Base-by-base conservation (phyloP, 75 land plant species). In the Pinus albicaulis region DNA sequence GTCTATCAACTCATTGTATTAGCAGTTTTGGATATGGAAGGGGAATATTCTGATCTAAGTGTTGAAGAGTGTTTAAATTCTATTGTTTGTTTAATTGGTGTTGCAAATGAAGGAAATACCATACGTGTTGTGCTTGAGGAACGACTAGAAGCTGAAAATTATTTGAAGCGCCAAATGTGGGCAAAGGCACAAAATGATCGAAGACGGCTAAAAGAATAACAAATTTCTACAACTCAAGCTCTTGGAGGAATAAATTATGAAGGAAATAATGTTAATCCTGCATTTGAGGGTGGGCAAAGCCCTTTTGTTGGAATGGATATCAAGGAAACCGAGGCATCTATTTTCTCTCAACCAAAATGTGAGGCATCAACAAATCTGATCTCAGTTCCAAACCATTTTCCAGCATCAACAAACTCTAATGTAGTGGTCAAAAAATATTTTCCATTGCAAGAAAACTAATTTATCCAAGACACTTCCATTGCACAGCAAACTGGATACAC, bases 161-260 rank as follows among this genome's bases (percentile, higher is more conserved):
- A n/a, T n/a, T n/a, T n/a, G n/a, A n/a, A n/a, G n/a, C n/a, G n/a
- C n/a, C n/a, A n/a, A n/a, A n/a, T n/a, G n/a, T n/a, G n/a, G n/a
- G n/a, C 94, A 66, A 98, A 97, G 64, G 95, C 90, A 57, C 98
- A 94, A 80, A 59, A 89, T 19, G 99, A 97, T 72, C 92, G 91
- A 79, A 81, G 88, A 62, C 92, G 95, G 25, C 48, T 87, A 57
- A 97, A 89, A 78, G 99, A 97, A 77, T 98, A 97, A 80, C n/a
- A 60, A 68, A 31, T 85, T 13, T 74, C 76, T 36, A 93, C 82
- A 72, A 20, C 76, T n/a, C 88, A 89, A 34, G 73, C 73, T 77
- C 25, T 77, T 57, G 66, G 55, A 6, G 83, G 65, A 11, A 28
- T 20, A 71, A 89, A 84, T 69, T 25, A 71, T 80, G 96, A 89